These are phyloP conservation scores for Orobanche coerulescens DNA, from an alignment of 257 asterid genomes.

Conservation along the genomic window DNA sequence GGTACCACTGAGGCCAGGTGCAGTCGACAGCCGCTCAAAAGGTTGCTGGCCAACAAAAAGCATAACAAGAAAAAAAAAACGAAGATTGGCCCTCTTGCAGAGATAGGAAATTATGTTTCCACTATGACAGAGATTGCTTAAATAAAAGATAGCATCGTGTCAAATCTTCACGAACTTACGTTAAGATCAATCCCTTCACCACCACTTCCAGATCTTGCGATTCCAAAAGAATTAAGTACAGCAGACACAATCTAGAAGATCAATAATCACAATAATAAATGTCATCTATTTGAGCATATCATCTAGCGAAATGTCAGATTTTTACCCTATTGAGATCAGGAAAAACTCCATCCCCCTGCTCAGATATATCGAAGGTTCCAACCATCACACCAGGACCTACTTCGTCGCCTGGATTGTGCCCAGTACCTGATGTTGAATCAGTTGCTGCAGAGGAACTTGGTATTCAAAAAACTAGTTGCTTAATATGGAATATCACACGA, in stretches of 20 bases:
- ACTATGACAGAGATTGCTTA: too few relatives aligned
- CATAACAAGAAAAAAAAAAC: neutral
- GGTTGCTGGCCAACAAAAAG: too few relatives aligned
- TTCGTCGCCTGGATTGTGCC: slow-evolving; percentile 36
- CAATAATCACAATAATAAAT: neutral
- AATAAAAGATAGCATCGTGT: neutral
- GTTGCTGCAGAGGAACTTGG: slow-evolving; percentile 38
- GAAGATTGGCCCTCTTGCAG: neutral
- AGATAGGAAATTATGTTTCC: neutral
- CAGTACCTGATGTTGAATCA: slow-evolving; percentile 49
- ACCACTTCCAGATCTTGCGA: slow-evolving; percentile 39
- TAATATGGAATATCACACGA: slow-evolving; percentile 11
- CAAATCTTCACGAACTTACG: slow-evolving; percentile 31
- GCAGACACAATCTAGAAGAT: slow-evolving; percentile 45
- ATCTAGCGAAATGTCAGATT: neutral
- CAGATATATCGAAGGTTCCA: slow-evolving; percentile 50
- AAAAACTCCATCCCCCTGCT: slow-evolving; percentile 52
- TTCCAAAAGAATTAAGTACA: slow-evolving; percentile 41
- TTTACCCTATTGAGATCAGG: slow-evolving; percentile 57
- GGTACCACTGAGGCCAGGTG: too few relatives aligned
- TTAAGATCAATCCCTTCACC: slow-evolving; percentile 50
- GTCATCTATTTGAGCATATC: neutral
- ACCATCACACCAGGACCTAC: slow-evolving; percentile 58
- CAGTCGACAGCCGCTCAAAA: too few relatives aligned
- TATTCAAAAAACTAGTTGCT: slow-evolving; percentile 21